A percentile compares a stretch with the other conserved stretches of the same genome.
Conservation (phyloP, 352 stramenopile species). For the Globisporangium rhizosaccharum region DNA sequence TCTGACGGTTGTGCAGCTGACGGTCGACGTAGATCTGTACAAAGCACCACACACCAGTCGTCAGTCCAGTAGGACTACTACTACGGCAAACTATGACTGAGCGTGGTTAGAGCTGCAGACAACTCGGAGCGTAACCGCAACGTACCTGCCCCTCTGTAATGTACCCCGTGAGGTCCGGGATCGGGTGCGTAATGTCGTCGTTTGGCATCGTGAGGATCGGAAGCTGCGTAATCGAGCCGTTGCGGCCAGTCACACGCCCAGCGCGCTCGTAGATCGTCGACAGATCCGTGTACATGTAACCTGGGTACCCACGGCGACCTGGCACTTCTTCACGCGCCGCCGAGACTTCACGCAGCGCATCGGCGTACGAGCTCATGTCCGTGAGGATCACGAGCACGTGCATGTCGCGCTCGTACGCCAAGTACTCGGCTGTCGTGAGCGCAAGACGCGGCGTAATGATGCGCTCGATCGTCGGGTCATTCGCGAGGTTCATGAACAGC, state of each 20-base stretch:
- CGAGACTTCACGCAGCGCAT: constrained; percentile 96
- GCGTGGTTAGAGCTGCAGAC: neutral
- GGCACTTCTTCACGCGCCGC: constrained; percentile 94
- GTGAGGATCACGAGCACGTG: constrained; percentile 99
- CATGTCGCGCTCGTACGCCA: constrained; percentile 98
- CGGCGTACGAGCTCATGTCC: constrained; percentile 99
- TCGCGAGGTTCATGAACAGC: constrained; percentile 99
- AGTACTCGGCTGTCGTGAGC: constrained; percentile 98
- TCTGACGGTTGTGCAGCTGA: constrained; percentile 97
- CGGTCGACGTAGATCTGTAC: constrained; percentile 95
- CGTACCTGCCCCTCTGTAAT: constrained; percentile 98
- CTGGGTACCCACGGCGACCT: constrained; percentile 97
- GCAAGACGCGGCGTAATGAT: constrained; percentile 99
- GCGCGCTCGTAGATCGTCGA: constrained; percentile 98
- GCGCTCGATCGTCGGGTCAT: constrained; percentile 99
- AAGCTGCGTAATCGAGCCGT: constrained; percentile 99
- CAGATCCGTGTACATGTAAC: constrained; percentile 99
- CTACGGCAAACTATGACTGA: too few relatives aligned
- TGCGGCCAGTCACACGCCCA: constrained; percentile 95
- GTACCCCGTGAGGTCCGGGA: constrained; percentile 99
- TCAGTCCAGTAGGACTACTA: neutral
- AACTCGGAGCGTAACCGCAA: neutral
- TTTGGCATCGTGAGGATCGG: constrained; percentile 99
- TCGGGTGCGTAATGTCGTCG: constrained; percentile 99
- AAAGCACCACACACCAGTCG: constrained; percentile 7